Evolutionary conservation across 1,284 basidiomycete species (phyloP).

Genomic region (Ustilago vetiveriae): DNA sequence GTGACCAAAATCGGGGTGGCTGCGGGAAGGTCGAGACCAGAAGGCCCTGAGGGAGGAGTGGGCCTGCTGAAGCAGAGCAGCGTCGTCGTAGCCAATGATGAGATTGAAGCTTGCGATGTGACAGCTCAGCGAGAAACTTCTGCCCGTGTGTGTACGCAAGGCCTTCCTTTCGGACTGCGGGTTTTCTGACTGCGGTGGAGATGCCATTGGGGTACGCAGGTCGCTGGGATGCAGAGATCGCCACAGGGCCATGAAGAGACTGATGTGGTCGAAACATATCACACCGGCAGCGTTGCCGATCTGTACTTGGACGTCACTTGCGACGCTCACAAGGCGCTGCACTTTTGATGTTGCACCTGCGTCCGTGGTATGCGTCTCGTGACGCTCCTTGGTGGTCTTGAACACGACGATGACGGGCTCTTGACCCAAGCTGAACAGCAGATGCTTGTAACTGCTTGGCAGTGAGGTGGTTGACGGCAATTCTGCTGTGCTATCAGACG

Average conservation of each 20-base stretch:
- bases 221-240: background rate
- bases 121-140: slow-evolving; percentile 12
- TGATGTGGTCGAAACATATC: slow-evolving; percentile 32
- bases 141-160: background rate
- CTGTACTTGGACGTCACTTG: slow-evolving; percentile 20
- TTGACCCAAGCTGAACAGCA: slow-evolving; percentile 30
- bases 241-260: slow-evolving; percentile 10
- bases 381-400: slow-evolving; percentile 39
- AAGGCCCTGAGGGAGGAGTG: slow-evolving; percentile 20
- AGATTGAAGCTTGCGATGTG: slow-evolving; percentile 26
- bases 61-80: background rate
- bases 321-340: slow-evolving; percentile 28
- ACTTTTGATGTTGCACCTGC: slow-evolving; percentile 12
- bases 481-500: background rate
- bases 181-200: background rate
- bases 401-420: slow-evolving; percentile 15
- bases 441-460: background rate
- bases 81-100: slow-evolving; percentile 44
- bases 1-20: slow-evolving; percentile 47
- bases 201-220: background rate
- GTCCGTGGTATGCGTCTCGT: background rate
- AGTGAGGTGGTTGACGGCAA: background rate
- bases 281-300: slow-evolving; percentile 29
- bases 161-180: background rate
- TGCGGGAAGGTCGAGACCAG: slow-evolving; percentile 45